phyloP scores from a whole-genome alignment of 129 eudicot genomes.

The Scalesia atractyloides region DNA sequence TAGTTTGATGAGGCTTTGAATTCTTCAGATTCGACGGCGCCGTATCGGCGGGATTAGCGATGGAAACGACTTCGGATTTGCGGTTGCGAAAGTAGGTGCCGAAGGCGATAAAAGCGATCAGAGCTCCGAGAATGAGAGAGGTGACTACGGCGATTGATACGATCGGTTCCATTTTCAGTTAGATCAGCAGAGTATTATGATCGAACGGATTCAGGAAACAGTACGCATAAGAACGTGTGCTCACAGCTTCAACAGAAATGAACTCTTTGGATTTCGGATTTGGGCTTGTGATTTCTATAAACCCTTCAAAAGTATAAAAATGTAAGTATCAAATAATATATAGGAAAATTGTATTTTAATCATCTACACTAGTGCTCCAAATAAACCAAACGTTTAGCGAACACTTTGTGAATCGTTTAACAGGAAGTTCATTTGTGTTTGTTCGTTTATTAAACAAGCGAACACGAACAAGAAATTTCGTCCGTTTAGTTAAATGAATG shows the following conservation, averaged over 20 bases:
- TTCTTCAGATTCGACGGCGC: constrained; percentile 41
- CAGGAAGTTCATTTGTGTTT: no score
- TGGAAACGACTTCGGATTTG: constrained; percentile 65
- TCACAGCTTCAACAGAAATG: not conserved
- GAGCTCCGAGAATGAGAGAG: constrained; percentile 63
- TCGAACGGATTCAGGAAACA: constrained; percentile 11
- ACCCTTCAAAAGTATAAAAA: not conserved
- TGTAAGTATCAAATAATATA: no score
- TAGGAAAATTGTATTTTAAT: no score
- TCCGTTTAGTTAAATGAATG: no score
- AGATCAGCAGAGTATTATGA: not conserved
- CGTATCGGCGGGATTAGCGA: constrained; percentile 45
- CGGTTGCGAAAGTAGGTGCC: constrained; percentile 66
- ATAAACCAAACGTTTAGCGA: no score
- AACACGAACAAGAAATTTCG: no score
- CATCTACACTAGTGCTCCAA: no score
- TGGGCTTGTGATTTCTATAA: not conserved
- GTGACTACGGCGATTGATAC: constrained; percentile 41
- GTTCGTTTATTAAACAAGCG: no score
- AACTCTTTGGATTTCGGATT: not conserved
- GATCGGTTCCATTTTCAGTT: constrained; percentile 51
- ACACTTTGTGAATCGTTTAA: no score
- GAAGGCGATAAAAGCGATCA: constrained; percentile 63
- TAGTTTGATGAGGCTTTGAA: constrained; percentile 44
- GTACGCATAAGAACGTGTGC: constrained; percentile 2